Percentiles rank a stretch among this genome's conserved stretches.
Conservation (phyloP, 1,284 basidiomycete species). For the Bondarzewia mesenterica region DNA sequence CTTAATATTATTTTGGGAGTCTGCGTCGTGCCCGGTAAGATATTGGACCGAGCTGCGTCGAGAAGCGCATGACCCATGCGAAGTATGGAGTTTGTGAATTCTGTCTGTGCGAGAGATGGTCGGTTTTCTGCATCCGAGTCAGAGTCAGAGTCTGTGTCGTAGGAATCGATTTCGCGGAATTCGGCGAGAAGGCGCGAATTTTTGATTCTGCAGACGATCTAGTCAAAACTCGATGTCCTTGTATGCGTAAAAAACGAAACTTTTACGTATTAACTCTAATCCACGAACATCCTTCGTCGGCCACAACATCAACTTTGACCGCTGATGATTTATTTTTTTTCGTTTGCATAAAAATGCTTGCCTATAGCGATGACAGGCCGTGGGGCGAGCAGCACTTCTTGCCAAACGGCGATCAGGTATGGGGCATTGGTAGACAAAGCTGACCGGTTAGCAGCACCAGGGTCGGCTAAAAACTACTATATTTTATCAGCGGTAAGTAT, state of each 20-base stretch:
- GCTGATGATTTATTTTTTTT: constrained; percentile 7
- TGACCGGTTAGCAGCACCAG: constrained; percentile 31
- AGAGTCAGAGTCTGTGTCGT: constrained; percentile 55
- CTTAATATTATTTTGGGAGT: constrained; percentile 48
- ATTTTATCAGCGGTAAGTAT: constrained; percentile 9
- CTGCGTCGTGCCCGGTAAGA: background rate
- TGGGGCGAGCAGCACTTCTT: constrained; percentile 56
- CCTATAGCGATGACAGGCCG: constrained; percentile 53
- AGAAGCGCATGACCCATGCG: constrained; percentile 55
- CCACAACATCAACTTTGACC: constrained; percentile 76
- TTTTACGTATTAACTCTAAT: constrained; percentile 81
- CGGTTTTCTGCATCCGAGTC: constrained; percentile 25
- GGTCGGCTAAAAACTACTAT: constrained; percentile 56
- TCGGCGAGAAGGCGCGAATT: constrained; percentile 69
- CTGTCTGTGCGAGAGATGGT: constrained; percentile 35
- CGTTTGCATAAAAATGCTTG: constrained; percentile 29
- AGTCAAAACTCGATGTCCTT: too few species aligned
- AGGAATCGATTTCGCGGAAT: constrained; percentile 77
- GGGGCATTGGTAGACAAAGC: constrained; percentile 66
- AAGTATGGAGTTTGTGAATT: constrained; percentile 66
- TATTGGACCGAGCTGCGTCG: constrained; percentile 46
- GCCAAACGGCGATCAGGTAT: constrained; percentile 72
- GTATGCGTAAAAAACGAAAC: background rate
- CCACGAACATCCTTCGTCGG: constrained; percentile 66
- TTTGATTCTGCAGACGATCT: constrained; percentile 47